These are phyloP conservation scores for Claviceps sp. DNA, from an alignment of 2,329 filamentous ascomycete species.

Conservation along the genomic window DNA sequence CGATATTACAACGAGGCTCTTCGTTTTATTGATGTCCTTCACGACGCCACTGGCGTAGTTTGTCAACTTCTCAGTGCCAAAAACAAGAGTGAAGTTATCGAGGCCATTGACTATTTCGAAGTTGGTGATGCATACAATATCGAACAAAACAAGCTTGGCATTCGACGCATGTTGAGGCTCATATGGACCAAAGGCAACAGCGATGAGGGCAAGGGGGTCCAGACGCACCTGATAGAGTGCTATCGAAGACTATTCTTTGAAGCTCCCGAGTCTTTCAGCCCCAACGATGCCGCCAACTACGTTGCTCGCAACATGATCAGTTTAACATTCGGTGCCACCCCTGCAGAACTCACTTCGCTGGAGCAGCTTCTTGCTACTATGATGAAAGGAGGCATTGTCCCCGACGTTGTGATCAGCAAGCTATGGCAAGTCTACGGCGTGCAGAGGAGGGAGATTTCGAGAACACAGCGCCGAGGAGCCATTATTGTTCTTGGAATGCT, in stretches of 20 bases:
- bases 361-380: constrained; percentile 93
- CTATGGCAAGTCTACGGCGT: constrained; percentile 97
- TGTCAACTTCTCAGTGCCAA: constrained; percentile 82
- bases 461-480: constrained; percentile 75
- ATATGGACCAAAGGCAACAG: constrained; percentile 99
- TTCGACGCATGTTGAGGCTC: constrained; percentile 85
- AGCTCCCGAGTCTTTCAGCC: constrained; percentile 73
- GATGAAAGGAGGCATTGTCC: constrained; percentile 87
- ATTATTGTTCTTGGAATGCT: constrained; percentile 98
- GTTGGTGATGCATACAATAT: constrained; percentile 93
- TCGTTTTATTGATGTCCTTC: constrained; percentile 83
- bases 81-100: constrained; percentile 97
- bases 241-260: constrained; percentile 95
- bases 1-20: constrained; percentile 90
- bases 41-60: constrained; percentile 66
- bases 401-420: constrained; percentile 76
- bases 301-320: constrained; percentile 98
- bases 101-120: constrained; percentile 97
- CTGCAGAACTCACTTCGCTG: constrained; percentile 85
- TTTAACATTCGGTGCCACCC: constrained; percentile 87
- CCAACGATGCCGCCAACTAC: constrained; percentile 88
- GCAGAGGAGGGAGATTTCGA: constrained; percentile 85
- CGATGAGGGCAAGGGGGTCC: constrained; percentile 95
- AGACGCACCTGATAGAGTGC: constrained; percentile 90
- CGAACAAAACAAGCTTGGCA: constrained; percentile 81